Conservation (phyloP, 2,329 filamentous ascomycete genomes). For the Aspergillus pseudoglaucus region DNA sequence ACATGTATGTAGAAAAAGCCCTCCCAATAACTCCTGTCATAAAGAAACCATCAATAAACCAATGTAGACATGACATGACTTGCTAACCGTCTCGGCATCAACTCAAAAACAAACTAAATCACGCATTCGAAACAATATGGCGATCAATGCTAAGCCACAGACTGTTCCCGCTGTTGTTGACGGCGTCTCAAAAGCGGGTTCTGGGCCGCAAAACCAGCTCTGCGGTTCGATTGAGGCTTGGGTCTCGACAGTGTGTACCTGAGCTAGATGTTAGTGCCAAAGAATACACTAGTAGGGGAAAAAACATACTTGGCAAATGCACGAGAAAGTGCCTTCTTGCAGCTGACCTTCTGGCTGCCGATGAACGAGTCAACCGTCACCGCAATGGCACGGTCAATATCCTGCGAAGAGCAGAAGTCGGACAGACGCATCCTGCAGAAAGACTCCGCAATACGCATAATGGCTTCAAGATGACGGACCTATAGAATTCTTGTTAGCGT, state of each 20-base stretch:
- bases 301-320: conserved; percentile 90
- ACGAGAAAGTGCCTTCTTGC: conserved; percentile 89
- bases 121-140: too few species aligned
- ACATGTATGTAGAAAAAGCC: too few species aligned
- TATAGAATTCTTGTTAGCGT: conserved; percentile 30
- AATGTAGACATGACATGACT: too few species aligned
- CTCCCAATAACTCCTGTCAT: too few species aligned
- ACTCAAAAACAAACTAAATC: too few species aligned
- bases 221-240: conserved; percentile 35
- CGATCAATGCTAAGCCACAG: background rate
- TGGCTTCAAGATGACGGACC: conserved; percentile 96
- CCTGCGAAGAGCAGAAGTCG: conserved; percentile 81
- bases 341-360: conserved; percentile 91
- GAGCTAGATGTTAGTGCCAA: conserved; percentile 7
- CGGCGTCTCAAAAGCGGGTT: conserved; percentile 10
- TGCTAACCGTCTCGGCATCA: too few species aligned
- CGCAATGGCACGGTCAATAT: conserved; percentile 94
- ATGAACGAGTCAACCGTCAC: conserved; percentile 96
- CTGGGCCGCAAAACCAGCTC: conserved; percentile 28
- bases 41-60: too few species aligned
- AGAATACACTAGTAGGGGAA: background rate
- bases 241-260: conserved; percentile 36
- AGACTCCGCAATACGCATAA: conserved; percentile 87
- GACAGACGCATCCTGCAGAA: conserved; percentile 98
- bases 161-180: background rate